phyloP scores from a whole-genome alignment of 768 basidiomycete species.

The Auriscalpium microsporum region DNA sequence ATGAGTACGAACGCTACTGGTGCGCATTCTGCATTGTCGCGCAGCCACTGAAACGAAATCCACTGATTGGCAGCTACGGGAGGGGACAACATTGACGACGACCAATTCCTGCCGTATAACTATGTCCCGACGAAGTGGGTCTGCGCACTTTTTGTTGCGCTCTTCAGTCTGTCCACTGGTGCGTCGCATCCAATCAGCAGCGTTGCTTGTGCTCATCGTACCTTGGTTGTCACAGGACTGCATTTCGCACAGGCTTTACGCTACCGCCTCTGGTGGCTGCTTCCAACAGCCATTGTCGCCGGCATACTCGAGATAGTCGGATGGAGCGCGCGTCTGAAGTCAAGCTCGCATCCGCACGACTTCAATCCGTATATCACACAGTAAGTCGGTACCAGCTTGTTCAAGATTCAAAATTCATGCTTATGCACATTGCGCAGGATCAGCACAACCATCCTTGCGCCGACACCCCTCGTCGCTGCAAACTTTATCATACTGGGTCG shows the following conservation, averaged over 20 bases:
- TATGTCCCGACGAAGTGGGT: slow-evolving; percentile 8
- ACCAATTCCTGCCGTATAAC: neutral
- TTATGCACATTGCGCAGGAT: slow-evolving; percentile 15
- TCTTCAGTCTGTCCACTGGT: slow-evolving; percentile 1
- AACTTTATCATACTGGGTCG: slow-evolving; percentile 16
- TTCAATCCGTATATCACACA: slow-evolving; percentile 34
- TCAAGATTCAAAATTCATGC: neutral
- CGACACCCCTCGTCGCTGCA: slow-evolving; percentile 13
- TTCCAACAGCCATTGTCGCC: slow-evolving; percentile 24
- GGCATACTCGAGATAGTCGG: slow-evolving; percentile 30
- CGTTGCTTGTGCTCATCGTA: neutral
- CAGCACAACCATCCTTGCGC: slow-evolving; percentile 22
- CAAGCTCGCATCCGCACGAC: slow-evolving; percentile 16
- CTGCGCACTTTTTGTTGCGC: neutral
- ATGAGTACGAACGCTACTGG: no score
- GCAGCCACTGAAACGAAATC: no score
- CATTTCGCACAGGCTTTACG: slow-evolving; percentile 21
- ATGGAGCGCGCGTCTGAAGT: slow-evolving; percentile 31
- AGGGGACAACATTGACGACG: no score
- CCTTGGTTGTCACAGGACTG: slow-evolving; percentile 10
- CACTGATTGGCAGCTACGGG: no score
- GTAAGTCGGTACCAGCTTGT: slow-evolving; percentile 13
- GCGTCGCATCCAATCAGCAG: neutral
- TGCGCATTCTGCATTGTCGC: no score
- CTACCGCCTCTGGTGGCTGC: slow-evolving; percentile 28